Conservation (phyloP, 2,329 filamentous ascomycete species). For the Rutstroemia sp. region DNA sequence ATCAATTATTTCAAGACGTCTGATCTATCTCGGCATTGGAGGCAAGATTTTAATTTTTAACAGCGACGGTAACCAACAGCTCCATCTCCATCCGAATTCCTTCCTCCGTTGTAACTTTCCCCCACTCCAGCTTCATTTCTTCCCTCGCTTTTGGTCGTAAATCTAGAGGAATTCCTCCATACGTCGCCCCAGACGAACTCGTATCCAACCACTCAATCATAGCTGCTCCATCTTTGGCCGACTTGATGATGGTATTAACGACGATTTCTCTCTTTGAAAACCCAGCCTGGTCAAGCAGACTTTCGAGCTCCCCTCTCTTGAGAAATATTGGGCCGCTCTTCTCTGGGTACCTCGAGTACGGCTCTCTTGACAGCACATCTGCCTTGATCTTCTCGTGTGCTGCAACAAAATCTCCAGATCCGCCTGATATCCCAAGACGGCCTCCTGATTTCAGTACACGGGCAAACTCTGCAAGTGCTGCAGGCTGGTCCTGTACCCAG, state of each 20-base stretch:
- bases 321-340: slow-evolving; percentile 3
- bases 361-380: slow-evolving; percentile 11
- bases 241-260: slow-evolving; percentile 9
- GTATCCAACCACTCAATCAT: slow-evolving; percentile 12
- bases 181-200: slow-evolving; percentile 10
- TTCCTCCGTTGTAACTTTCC: slow-evolving; percentile 1
- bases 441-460: slow-evolving; percentile 10
- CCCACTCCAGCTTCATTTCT: slow-evolving; percentile 12
- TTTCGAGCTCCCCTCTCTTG: slow-evolving; percentile 3
- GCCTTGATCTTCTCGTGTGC: slow-evolving; percentile 12
- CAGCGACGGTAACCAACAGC: slow-evolving; percentile 12
- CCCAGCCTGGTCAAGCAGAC: neutral
- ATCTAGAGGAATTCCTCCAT: slow-evolving; percentile 9
- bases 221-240: slow-evolving; percentile 3
- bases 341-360: slow-evolving; percentile 4
- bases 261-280: slow-evolving; percentile 3
- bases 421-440: slow-evolving; percentile 12
- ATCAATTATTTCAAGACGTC: too few relatives aligned
- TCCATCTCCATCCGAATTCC: slow-evolving; percentile 13
- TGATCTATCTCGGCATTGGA: too few relatives aligned
- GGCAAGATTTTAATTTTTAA: neutral
- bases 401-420: slow-evolving; percentile 12
- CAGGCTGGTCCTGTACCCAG: slow-evolving; percentile 8
- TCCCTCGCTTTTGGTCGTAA: slow-evolving; percentile 6
- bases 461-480: slow-evolving; percentile 5